Base-by-base conservation (phyloP, 2,329 filamentous ascomycete genomes). In the Alternaria panax region DNA sequence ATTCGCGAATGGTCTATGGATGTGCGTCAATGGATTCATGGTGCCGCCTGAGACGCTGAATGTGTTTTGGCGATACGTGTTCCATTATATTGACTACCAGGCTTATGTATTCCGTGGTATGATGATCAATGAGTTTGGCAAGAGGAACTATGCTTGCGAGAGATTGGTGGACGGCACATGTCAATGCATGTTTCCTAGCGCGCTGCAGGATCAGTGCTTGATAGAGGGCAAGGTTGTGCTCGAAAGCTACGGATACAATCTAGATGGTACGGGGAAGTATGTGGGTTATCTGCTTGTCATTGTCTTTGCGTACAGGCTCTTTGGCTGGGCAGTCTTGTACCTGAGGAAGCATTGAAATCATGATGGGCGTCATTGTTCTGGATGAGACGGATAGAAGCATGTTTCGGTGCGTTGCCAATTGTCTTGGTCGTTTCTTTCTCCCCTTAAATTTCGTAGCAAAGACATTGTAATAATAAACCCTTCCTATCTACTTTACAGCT, bases 71-170 rank as follows among this genome's bases (percentile, higher is more conserved):
- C 87, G 88, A 75, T 95, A 96, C 69, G 91, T 91, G 6, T 95
- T 95, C 69, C 90, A 93, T 74, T 96, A 93, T 76, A 93, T 93
- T 72, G 91, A 96, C 75, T 96, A 96, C 72, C 92, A 94, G 79
- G 82, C 84, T 41, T 96, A 93, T 69, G 92, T 96, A 4, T 96
- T 96, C 74, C 87, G 94, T 73, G 92, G 91, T 14, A 95, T 96
- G 92, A 95, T 96, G 91, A 88, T 94, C 53, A 96, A 95, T 71
- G 91, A 96, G 79, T 95, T 96, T 75, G 80, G 81, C 1, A 65
- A 85, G 18, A 82, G 91, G 14, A 84, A 80, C 3, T 96, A 91
- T 75, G 75, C 78, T 4, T 94, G 91, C 72, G 78, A 82, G 63
- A 46, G 24, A 32, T 2, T 47, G 47, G 51, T 32, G 11, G 64